phyloP scores from a whole-genome alignment of 1,139 yeast genomes.

The Ashbya aceris region DNA sequence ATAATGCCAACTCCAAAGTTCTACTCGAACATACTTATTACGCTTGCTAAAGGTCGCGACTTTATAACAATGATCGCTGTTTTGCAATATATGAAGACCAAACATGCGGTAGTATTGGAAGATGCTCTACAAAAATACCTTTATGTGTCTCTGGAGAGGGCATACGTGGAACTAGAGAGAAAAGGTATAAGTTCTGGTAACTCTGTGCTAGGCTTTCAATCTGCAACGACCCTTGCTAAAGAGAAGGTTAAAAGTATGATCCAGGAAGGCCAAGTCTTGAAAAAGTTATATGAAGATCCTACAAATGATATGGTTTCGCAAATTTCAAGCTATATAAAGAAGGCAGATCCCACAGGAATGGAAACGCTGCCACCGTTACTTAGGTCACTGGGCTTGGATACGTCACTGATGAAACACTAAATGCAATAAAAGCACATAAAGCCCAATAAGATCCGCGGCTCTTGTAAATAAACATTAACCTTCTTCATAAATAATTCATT shows the following conservation, averaged over 20 bases:
- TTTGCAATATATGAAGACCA: slow-evolving; percentile 13
- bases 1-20: slow-evolving; percentile 16
- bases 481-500: slow-evolving; percentile 14
- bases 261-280: background rate
- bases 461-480: slow-evolving; percentile 8
- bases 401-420: no score
- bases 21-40: slow-evolving; percentile 14
- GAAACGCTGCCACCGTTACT: no score
- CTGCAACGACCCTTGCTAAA: slow-evolving; percentile 1
- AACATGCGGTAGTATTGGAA: slow-evolving; percentile 13
- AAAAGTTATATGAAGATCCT: background rate
- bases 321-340: background rate
- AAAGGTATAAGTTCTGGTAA: background rate
- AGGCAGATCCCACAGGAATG: background rate
- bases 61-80: slow-evolving; percentile 20
- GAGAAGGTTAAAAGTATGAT: slow-evolving; percentile 3
- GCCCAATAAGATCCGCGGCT: background rate
- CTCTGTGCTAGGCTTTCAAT: background rate
- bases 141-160: slow-evolving; percentile 16
- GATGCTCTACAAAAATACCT: slow-evolving; percentile 10
- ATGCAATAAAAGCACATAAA: no score
- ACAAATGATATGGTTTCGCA: background rate
- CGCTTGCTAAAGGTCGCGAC: slow-evolving; percentile 18
- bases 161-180: slow-evolving; percentile 14
- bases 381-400: no score